Conservation (phyloP, 225 moss, liverwort and hornwort genomes). For the Lunularia cruciata region DNA sequence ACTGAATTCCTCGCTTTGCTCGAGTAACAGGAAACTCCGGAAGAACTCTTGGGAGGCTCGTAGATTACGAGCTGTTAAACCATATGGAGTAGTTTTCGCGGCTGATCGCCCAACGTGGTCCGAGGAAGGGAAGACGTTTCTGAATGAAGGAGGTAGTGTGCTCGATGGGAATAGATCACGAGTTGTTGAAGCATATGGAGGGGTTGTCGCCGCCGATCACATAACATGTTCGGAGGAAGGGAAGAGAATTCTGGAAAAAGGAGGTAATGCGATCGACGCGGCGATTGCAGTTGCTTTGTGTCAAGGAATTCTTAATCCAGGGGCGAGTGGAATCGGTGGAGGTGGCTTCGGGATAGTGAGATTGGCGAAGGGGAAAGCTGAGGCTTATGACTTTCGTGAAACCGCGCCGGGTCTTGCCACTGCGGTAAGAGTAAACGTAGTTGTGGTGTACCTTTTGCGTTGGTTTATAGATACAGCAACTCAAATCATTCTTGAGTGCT, state of each 20-base stretch:
- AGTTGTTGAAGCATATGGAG: conserved; percentile 53
- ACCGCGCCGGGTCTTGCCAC: conserved; percentile 59
- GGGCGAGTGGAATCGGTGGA: conserved; percentile 77
- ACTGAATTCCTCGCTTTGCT: too few species aligned
- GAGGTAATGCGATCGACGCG: conserved; percentile 74
- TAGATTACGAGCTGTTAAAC: too few species aligned
- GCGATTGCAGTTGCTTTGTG: conserved; percentile 67
- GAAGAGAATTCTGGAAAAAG: conserved; percentile 38
- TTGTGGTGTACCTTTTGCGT: too few species aligned
- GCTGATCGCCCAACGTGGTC: too few species aligned
- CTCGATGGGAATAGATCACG: conserved; percentile 39
- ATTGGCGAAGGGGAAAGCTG: conserved; percentile 53
- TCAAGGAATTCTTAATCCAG: conserved; percentile 67
- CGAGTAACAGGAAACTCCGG: too few species aligned
- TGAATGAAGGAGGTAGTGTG: too few species aligned
- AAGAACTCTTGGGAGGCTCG: too few species aligned
- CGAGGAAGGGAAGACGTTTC: too few species aligned
- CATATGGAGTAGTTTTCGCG: too few species aligned
- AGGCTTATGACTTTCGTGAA: conserved; percentile 77
- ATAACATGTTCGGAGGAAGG: conserved; percentile 71
- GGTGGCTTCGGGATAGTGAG: conserved; percentile 68
- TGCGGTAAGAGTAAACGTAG: conserved; percentile 36
- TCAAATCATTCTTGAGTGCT: too few species aligned
- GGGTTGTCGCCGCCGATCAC: conserved; percentile 74
- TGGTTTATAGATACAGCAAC: too few species aligned